Percentiles rank a stretch among this genome's conserved stretches.
Conservation (phyloP, 768 basidiomycete genomes). For the Hygrophorus pudorinus region DNA sequence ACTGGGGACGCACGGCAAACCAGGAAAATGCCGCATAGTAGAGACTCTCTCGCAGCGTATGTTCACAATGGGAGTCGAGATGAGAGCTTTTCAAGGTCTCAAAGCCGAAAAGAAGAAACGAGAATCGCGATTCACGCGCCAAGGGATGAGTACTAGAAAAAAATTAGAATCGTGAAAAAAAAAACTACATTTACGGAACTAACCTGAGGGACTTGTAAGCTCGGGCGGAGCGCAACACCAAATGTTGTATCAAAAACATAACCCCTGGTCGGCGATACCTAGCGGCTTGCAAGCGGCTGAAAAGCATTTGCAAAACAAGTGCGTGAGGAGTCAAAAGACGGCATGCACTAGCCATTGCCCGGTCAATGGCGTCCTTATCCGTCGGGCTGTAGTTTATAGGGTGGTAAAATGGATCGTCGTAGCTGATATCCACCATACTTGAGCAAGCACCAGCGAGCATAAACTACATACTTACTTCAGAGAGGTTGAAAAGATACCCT, state of each 20-base stretch:
- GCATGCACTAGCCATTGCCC: conserved; percentile 55
- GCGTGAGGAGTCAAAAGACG: conserved; percentile 76
- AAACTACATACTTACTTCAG: conserved; percentile 54
- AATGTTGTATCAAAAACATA: conserved; percentile 74
- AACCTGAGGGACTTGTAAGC: conserved; percentile 72
- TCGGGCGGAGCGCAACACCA: conserved; percentile 74
- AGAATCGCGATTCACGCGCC: conserved; percentile 83
- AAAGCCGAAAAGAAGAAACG: conserved; percentile 87
- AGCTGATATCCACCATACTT: conserved; percentile 34
- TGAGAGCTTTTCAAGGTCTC: conserved; percentile 84
- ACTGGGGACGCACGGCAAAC: conserved; percentile 95
- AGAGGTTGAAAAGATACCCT: conserved; percentile 73
- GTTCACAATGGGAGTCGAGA: conserved; percentile 76
- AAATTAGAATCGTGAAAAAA: not conserved
- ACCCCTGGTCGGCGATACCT: conserved; percentile 79
- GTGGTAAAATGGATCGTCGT: conserved; percentile 79
- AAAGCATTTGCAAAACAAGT: conserved; percentile 76
- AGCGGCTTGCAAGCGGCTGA: conserved; percentile 89
- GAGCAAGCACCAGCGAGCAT: not conserved
- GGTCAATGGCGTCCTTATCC: conserved; percentile 75
- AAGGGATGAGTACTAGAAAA: conserved; percentile 77
- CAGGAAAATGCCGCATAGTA: conserved; percentile 80
- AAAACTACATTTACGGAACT: conserved; percentile 7
- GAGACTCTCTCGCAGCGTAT: conserved; percentile 59
- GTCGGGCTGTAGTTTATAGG: conserved; percentile 86